Base-by-base conservation (phyloP, 202 grass and related monocot genomes). In the Hordeum pubiflorum region DNA sequence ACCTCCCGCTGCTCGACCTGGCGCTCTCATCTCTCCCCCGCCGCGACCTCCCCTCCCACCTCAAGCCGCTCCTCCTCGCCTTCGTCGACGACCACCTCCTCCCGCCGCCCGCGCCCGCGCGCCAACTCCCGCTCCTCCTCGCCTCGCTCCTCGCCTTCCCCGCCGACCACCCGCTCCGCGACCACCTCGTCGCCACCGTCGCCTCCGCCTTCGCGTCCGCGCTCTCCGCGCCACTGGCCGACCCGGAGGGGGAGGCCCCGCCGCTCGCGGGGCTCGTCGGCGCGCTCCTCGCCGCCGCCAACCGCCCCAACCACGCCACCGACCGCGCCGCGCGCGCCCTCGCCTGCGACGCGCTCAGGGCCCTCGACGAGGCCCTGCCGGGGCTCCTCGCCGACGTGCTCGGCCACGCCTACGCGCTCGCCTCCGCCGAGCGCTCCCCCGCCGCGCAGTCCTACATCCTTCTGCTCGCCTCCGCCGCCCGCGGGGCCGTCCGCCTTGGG, bases 401-500 rank as follows among this genome's bases (percentile, higher is more conserved):
- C 21, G 92, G 90, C 12, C 92, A 94, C 67, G 79, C 94, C 63
- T 92, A 91, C 86, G 84, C 82, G 38, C 90, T 97, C 72, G 84
- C 94, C 79, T 77, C 91, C 56, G 86, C 94, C 4, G 94, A 94
- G 82, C 92, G 92, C 23, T 91, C 92, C 22, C 92, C 91, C 33
- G 95, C 89, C 44, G 84, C 90, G n/a, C 95, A 98, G 76, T 89
- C 92, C 1, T 98, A 98, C 75, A 77, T 98, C 73, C 90, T 98
- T 58, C 87, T 98, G 66, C 88, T 98, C 74, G 92, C 95, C 76
- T 76, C 87, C 66, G 85, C 89, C 63, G 80, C 92, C 13, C 86
- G 92, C 12, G 83, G 91, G 58, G 79, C 83, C 50, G 86, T 94
- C 23, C 85, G 87, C 55, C 82, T 91, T 36, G 88, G 88, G 0